Evolutionary conservation across 2,329 filamentous ascomycete genomes (phyloP).

Genomic region (Trichoderma endophyticum): DNA sequence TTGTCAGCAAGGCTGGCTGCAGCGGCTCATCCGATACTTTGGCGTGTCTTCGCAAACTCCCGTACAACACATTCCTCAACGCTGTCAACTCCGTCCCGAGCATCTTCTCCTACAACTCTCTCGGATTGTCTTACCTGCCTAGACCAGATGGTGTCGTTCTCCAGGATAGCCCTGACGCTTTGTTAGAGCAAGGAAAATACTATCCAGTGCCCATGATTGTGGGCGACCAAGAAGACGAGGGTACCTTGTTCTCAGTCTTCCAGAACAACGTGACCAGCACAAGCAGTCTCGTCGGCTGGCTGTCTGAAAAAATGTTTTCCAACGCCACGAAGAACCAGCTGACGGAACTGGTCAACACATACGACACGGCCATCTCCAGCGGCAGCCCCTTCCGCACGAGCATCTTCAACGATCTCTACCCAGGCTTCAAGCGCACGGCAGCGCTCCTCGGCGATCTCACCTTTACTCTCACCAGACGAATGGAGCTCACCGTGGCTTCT

Average conservation of each 20-base stretch:
- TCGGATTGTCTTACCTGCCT: slow-evolving; percentile 71
- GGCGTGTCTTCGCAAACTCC: slow-evolving; percentile 60
- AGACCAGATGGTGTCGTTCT: slow-evolving; percentile 66
- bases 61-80: slow-evolving; percentile 59
- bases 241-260: slow-evolving; percentile 69
- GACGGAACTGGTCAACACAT: slow-evolving; percentile 56
- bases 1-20: slow-evolving; percentile 63
- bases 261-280: slow-evolving; percentile 65
- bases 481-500: slow-evolving; percentile 52
- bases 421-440: slow-evolving; percentile 72
- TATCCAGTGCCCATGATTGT: slow-evolving; percentile 53
- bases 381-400: slow-evolving; percentile 73
- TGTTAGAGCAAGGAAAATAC: slow-evolving; percentile 49
- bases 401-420: slow-evolving; percentile 67
- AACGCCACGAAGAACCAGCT: slow-evolving; percentile 51
- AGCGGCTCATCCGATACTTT: slow-evolving; percentile 53
- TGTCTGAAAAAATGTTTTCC: slow-evolving; percentile 59
- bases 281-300: slow-evolving; percentile 57
- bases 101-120: slow-evolving; percentile 62
- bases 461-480: slow-evolving; percentile 69
- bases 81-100: slow-evolving; percentile 69
- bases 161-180: slow-evolving; percentile 58
- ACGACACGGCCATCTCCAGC: slow-evolving; percentile 51
- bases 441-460: slow-evolving; percentile 72
- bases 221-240: slow-evolving; percentile 77